Evolutionary conservation across 305 asterid species (phyloP), one percentile per base, ranked within the genome.

Genomic region (Fraxinus xanthoxyloides): DNA sequence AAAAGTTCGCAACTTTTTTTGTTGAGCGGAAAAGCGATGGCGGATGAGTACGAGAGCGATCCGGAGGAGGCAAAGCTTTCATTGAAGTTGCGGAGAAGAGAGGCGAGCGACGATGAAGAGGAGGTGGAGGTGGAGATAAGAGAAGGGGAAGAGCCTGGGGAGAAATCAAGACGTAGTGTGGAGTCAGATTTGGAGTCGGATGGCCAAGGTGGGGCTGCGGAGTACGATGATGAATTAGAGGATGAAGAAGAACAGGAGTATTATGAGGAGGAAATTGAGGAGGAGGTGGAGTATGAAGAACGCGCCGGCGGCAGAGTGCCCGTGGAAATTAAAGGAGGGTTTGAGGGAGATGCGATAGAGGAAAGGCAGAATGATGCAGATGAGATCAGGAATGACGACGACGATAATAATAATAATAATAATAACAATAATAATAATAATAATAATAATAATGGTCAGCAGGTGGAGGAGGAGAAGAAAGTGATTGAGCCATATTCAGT

Each of bases 31-130:
- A 21, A 80, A 80, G 65, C 17, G 59, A 95, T 95, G 98, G 94
- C 97, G 82, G 97, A 88, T 80, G 97, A 94, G 81, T 97, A 94
- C 89, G 97, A 93, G 91, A 97, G 99, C 92, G 98, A 96, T 88
- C 99, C 99, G 63, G 99, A 96, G 87, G 98, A 96, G 89, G 89
- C 95, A 65, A 94, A 92, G 93, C 78, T 93, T 83, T 93, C 97
- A 67, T 79, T 96, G 90, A 93, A 93, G 91, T 84, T 91, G 94
- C 90, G 99, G 85, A 85, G 99, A 89, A 89, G 97, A 76, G 97
- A 90, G 82, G 99, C 98, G 35, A 94, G 97, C 82, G 98, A 93
- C 82, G 99, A 97, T 9, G 99, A 94, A 51, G 92, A 87, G 38
- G 96, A 90, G 34, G 90, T 28, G 38, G 96, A 90, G 34, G 90